Base-by-base conservation (phyloP, 2,329 filamentous ascomycete genomes). In the Colletotrichum sp. region DNA sequence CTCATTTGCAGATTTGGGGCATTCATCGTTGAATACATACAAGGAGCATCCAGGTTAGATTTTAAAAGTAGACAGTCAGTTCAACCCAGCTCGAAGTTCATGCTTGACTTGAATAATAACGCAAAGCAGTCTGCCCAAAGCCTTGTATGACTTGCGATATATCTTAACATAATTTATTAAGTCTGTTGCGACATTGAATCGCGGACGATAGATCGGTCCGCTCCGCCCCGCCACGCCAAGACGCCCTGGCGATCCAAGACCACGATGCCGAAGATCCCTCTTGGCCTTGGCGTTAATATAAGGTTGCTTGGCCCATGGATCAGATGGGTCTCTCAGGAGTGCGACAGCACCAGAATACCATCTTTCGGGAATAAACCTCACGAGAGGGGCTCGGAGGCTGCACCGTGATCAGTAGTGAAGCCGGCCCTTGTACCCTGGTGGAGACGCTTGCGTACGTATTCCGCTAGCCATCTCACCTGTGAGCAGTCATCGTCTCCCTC, bases 231-330 rank as follows among this genome's bases (percentile, higher is more conserved):
- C 69, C 13, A 16, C 34, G 58, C 30, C 16, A 60, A 18, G 56
- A n/a, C 58, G 27, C 67, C 34, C 30, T 61, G 39, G 39, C 68
- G 39, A n/a, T 22, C 69, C 48, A 71, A 71, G 61, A 48, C 61
- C 15, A 25, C 60, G 69, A n/a, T 71, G 69, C 69, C 69, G 69
- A 71, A 32, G 60, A n/a, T 58, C 69, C 69, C 25, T 66, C 61
- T 66, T 71, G 60, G 43, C 60, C 60, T 71, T 16, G 60, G 61
- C 34, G 43, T 56, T 66, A 66, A 71, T 71, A 65, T 71, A 66
- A 66, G 48, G 61, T 71, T 65, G 30, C 69, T 71, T 71, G 69
- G 69, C 69, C 48, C 56, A 39, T 58, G 60, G 61, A 48, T 69
- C 48, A 22, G 30, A 30, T 66, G 43, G 48, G 25, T 22, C 48